Conservation (phyloP, 371 early-diverging fungal species). For the Apophysomyces trapeziformis region DNA sequence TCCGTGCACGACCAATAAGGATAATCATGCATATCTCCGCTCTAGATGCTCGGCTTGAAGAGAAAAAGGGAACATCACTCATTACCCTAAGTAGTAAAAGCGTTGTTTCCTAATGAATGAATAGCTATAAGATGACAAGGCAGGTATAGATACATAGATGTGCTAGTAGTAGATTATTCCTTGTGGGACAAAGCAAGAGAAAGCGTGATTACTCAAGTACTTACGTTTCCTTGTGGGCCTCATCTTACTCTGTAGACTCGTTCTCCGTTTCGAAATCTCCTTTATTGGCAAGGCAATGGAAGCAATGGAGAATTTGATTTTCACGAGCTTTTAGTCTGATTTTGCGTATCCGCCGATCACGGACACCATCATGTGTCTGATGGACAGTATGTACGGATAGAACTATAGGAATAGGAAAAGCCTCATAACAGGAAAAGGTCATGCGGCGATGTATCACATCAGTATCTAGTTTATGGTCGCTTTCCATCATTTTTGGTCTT, state of each 20-base stretch:
- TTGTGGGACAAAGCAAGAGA: too few relatives aligned
- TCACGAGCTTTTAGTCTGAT: background rate
- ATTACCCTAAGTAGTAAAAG: too few relatives aligned
- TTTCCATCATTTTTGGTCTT: background rate
- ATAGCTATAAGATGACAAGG: too few relatives aligned
- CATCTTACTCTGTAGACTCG: background rate
- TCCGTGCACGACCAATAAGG: too few relatives aligned
- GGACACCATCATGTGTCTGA: background rate
- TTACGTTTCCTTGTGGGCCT: background rate
- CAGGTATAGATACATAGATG: too few relatives aligned
- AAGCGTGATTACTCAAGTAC: background rate
- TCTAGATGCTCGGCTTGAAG: too few relatives aligned
- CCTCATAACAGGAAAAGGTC: background rate
- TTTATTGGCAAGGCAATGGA: background rate
- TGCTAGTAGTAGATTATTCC: too few relatives aligned
- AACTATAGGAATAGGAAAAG: background rate
- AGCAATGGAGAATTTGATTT: background rate
- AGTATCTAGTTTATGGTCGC: constrained; percentile 1
- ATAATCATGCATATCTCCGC: too few relatives aligned
- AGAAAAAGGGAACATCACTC: too few relatives aligned
- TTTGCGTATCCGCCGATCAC: constrained; percentile 9
- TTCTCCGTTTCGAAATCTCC: constrained; percentile 4
- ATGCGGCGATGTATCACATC: constrained; percentile 5
- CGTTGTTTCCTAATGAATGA: too few relatives aligned
- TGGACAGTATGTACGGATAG: background rate